Evolutionary conservation across 148 eudicot species (phyloP).

Genomic region (Bassia scoparia): DNA sequence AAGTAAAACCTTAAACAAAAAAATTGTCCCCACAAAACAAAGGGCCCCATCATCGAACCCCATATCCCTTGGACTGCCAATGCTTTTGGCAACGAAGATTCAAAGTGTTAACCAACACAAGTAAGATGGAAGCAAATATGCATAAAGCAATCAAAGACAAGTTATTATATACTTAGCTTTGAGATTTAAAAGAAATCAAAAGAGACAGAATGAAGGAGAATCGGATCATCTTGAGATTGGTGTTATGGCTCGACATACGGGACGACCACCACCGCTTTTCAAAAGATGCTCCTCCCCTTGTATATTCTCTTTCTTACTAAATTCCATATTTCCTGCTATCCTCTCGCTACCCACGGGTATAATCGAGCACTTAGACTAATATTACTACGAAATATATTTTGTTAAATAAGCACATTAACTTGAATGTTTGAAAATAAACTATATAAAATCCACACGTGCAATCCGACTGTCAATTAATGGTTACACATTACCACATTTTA

Average conservation of each 20-base stretch:
- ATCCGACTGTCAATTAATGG: too few relatives aligned
- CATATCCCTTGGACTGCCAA: conserved; percentile 34
- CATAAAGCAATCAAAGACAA: conserved; percentile 1
- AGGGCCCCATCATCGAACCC: conserved; percentile 21
- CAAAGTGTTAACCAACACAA: too few relatives aligned
- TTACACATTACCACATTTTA: too few relatives aligned
- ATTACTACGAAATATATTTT: too few relatives aligned
- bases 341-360: too few relatives aligned
- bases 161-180: background rate
- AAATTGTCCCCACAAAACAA: too few relatives aligned
- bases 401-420: too few relatives aligned
- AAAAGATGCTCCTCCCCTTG: conserved; percentile 47
- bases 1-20: too few relatives aligned
- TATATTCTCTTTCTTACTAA: conserved; percentile 27
- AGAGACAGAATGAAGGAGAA: conserved; percentile 27
- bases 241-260: conserved; percentile 42
- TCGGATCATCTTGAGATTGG: conserved; percentile 68
- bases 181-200: background rate
- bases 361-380: too few relatives aligned
- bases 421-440: too few relatives aligned
- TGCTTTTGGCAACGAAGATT: conserved; percentile 49
- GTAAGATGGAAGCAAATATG: background rate
- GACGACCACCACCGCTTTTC: conserved; percentile 52
- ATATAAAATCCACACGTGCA: too few relatives aligned
- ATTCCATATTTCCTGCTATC: too few relatives aligned